Conservation (phyloP, 805 yeast genomes). For the Ogataea neopini region DNA sequence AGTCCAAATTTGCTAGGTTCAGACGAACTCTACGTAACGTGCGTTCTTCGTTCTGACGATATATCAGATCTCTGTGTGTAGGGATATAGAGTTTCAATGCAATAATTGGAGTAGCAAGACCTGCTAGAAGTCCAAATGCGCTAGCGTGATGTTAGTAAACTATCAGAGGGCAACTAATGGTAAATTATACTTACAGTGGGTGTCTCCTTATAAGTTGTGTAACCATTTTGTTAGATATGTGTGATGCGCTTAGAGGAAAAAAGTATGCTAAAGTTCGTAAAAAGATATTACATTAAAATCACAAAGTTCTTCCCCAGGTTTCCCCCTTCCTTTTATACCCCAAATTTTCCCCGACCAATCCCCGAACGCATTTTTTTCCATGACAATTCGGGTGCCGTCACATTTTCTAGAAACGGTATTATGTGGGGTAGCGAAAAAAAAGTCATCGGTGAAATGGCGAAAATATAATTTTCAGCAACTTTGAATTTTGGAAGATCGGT, state of each 20-base stretch:
- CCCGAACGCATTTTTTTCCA: background rate
- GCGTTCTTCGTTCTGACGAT: slow-evolving; percentile 22
- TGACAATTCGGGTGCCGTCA: background rate
- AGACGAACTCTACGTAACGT: slow-evolving; percentile 12
- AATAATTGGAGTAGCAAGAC: slow-evolving; percentile 22
- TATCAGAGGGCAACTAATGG: background rate
- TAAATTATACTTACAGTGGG: slow-evolving; percentile 2
- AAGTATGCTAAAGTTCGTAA: too few species aligned
- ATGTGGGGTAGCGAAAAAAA: slow-evolving; percentile 5
- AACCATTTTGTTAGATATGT: background rate
- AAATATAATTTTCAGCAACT: slow-evolving; percentile 1
- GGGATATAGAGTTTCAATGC: slow-evolving; percentile 11
- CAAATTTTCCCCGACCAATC: background rate
- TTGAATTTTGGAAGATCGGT: background rate
- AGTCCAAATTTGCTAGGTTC: slow-evolving; percentile 17
- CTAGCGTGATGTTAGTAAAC: slow-evolving; percentile 6
- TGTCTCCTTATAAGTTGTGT: background rate
- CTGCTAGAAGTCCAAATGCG: slow-evolving; percentile 20
- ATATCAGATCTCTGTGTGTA: slow-evolving; percentile 10
- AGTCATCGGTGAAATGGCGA: slow-evolving; percentile 5
- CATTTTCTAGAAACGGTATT: slow-evolving; percentile 1
- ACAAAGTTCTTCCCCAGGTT: background rate
- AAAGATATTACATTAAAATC: background rate
- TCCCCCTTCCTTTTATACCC: slow-evolving; percentile 1
- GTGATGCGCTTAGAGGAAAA: background rate